A percentile compares a stretch with the other conserved stretches of the same genome.
phyloP scores from a whole-genome alignment of 352 stramenopile species.

The Globisporangium paddicum region DNA sequence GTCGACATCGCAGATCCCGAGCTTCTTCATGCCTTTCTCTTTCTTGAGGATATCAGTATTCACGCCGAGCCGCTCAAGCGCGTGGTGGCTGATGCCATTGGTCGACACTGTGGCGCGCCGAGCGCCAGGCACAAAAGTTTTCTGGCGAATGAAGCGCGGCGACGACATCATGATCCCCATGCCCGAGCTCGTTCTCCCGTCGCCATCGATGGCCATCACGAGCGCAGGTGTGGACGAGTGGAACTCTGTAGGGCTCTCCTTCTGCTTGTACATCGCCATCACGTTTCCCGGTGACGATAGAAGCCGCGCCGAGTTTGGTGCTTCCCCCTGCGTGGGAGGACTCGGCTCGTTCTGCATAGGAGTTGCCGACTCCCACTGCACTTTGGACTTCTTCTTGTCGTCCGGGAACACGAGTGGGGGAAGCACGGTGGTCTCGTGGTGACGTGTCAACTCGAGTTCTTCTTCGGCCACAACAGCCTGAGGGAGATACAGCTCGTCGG shows the following conservation, averaged over 20 bases:
- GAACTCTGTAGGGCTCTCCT: slow-evolving; percentile 6
- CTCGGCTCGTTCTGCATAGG: slow-evolving; percentile 6
- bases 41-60: slow-evolving; percentile 57
- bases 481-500: background rate
- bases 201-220: background rate
- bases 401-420: slow-evolving; percentile 12
- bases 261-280: slow-evolving; percentile 9
- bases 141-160: slow-evolving; percentile 1
- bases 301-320: background rate
- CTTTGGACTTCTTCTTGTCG: slow-evolving; percentile 6
- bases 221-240: slow-evolving; percentile 6
- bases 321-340: too few relatives aligned
- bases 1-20: slow-evolving; percentile 64
- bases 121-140: background rate
- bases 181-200: background rate
- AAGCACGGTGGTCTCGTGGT: slow-evolving; percentile 2
- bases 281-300: background rate
- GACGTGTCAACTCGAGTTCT: background rate
- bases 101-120: slow-evolving; percentile 25
- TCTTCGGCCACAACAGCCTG: slow-evolving; percentile 8
- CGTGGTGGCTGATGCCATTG: slow-evolving; percentile 37
- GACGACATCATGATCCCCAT: background rate
- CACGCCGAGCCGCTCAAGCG: slow-evolving; percentile 55
- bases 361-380: background rate
- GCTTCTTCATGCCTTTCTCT: slow-evolving; percentile 75